Evolutionary conservation across 306 rosid genomes (phyloP).

Genomic region (Dryas drummondii): DNA sequence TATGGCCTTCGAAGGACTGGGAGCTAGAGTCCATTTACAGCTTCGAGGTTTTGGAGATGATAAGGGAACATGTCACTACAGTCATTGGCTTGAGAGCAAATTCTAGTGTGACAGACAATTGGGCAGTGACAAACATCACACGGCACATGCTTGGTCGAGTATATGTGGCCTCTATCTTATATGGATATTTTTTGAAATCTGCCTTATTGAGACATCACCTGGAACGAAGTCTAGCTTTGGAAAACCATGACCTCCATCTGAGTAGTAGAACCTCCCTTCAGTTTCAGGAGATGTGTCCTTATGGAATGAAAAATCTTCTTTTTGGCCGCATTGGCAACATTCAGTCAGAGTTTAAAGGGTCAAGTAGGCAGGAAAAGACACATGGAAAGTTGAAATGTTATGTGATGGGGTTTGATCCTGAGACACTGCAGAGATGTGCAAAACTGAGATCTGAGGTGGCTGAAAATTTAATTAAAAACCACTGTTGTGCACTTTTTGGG

Average conservation of each 20-base stretch:
- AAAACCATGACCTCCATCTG: constrained; percentile 44
- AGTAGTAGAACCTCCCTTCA: constrained; percentile 41
- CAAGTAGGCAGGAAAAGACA: constrained; percentile 39
- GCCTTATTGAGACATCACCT: constrained; percentile 65
- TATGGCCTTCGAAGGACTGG: constrained; percentile 89
- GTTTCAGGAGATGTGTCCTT: constrained; percentile 39
- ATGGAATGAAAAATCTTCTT: constrained; percentile 46
- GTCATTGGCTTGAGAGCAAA: constrained; percentile 82
- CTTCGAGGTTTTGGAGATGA: constrained; percentile 71
- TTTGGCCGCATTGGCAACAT: constrained; percentile 38
- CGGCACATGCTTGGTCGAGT: constrained; percentile 52
- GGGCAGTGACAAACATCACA: constrained; percentile 75
- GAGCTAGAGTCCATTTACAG: constrained; percentile 82
- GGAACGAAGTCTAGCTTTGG: constrained; percentile 51
- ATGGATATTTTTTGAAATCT: constrained; percentile 88
- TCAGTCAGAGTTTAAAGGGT: constrained; percentile 37
- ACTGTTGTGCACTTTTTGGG: constrained; percentile 69
- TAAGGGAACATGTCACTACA: constrained; percentile 71
- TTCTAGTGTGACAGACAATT: constrained; percentile 71
- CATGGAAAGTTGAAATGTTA: constrained; percentile 58
- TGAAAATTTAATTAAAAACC: constrained; percentile 61
- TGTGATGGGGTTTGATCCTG: constrained; percentile 61
- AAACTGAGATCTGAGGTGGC: constrained; percentile 82
- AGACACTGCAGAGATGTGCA: constrained; percentile 74
- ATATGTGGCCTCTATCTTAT: constrained; percentile 77